Evolutionary conservation across 1,139 yeast genomes (phyloP), one percentile per base, ranked within the genome.

Genomic region (Blastobotrys aristatus): DNA sequence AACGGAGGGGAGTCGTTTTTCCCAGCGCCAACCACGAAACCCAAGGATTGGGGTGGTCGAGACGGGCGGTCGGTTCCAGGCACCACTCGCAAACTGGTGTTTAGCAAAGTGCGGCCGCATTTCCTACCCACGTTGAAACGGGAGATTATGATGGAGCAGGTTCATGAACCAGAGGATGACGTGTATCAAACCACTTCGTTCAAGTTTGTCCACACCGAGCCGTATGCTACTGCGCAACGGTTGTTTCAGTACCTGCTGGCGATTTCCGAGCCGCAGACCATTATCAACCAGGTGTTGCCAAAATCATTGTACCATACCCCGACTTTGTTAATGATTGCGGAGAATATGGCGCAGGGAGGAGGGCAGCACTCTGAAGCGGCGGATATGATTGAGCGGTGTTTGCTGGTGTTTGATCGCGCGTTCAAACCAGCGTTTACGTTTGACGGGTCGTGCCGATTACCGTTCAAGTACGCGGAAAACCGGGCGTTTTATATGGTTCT

Each of bases 11-110:
- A 33, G 14, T 34, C 47, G 4, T 20, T 46, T 13, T 46, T 49
- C 36, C 49, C 49, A 2, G 38, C 47, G 7, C 38, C 48, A 8
- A 42, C 34, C 73, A 84, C 0, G 89, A 89, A 0, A 10, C 73
- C 82, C 24, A 79, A 85, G 1, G 88, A 88, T 18, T 87, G 95
- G 94, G 83, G 89, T 43, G 95, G 95, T 0, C 77, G 79, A 55
- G 95, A 86, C 60, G 79, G 82, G 50, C 67, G 84, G 44, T 70
- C 80, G 11, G 77, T 85, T 4, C 90, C 95, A 0, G 94, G 94
- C 7, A 77, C 87, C 0, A 67, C 81, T 0, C 73, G 89, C 53
- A 83, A 83, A 56, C 66, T 86, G 44, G 71, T 79, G 10, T 71
- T 88, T 50, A 82, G 95, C 0, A 80, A 82, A 57, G 79, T 88